Conservation (phyloP, 2,329 filamentous ascomycete genomes). For the Pseudogymnoascus sp. region DNA sequence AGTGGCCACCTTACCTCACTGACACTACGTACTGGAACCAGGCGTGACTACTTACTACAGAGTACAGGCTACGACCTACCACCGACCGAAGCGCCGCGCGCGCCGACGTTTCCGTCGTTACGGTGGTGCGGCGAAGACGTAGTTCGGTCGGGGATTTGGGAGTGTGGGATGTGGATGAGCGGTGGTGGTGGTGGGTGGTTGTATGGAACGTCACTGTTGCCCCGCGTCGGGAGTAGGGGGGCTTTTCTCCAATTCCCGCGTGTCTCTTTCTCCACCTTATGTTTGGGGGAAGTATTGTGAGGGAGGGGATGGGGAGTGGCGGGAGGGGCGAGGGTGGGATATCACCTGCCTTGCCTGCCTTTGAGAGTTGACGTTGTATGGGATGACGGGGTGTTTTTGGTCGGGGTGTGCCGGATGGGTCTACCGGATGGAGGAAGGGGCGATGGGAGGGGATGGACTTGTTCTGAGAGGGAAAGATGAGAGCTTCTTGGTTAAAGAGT, state of each 20-base stretch:
- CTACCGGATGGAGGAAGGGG: neutral
- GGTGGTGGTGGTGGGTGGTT: neutral
- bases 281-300: neutral
- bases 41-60: neutral
- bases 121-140: neutral
- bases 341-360: neutral
- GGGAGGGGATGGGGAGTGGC: neutral
- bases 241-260: neutral
- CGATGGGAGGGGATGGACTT: neutral
- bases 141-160: neutral
- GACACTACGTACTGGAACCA: neutral
- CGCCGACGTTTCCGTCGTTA: neutral
- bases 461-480: neutral
- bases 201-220: constrained; percentile 6
- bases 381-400: neutral
- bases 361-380: neutral
- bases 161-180: neutral
- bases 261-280: neutral
- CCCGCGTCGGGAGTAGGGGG: neutral
- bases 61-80: neutral
- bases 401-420: neutral
- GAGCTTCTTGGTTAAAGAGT: neutral
- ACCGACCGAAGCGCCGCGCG: neutral
- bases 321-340: neutral
- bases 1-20: neutral